Conservation (phyloP, 441 rosid genomes). For the Jatropha multifida region DNA sequence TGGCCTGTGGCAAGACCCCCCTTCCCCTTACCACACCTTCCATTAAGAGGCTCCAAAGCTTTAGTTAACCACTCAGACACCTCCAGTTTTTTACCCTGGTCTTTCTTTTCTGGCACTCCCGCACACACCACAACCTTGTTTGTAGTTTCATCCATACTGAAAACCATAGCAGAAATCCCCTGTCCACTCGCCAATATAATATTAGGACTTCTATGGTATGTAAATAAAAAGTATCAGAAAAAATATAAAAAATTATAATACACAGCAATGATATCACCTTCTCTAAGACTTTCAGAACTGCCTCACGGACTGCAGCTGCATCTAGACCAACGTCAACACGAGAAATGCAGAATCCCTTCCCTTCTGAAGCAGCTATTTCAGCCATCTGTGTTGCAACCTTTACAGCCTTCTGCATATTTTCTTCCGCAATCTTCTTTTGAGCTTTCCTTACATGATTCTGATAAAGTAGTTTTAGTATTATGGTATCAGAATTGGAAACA, state of each 20-base stretch:
- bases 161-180: constrained; percentile 87
- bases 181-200: constrained; percentile 37
- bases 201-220: constrained; percentile 4
- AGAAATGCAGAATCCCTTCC: constrained; percentile 71
- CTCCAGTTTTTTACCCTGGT: constrained; percentile 59
- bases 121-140: constrained; percentile 94
- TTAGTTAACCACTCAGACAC: constrained; percentile 87
- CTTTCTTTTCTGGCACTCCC: constrained; percentile 74
- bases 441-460: constrained; percentile 73
- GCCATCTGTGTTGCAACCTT: constrained; percentile 59
- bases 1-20: constrained; percentile 95
- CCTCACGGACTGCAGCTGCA: constrained; percentile 95
- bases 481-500: neutral
- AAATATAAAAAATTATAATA: neutral
- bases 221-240: neutral
- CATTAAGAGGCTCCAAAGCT: constrained; percentile 84
- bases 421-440: constrained; percentile 88
- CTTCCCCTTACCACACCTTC: constrained; percentile 92
- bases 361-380: constrained; percentile 67
- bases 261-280: constrained; percentile 42
- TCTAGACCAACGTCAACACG: constrained; percentile 87
- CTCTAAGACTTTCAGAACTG: constrained; percentile 72
- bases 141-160: constrained; percentile 79
- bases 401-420: constrained; percentile 75
- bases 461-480: constrained; percentile 5